Conservation (phyloP, 768 basidiomycete genomes). For the Suillus alpinus region DNA sequence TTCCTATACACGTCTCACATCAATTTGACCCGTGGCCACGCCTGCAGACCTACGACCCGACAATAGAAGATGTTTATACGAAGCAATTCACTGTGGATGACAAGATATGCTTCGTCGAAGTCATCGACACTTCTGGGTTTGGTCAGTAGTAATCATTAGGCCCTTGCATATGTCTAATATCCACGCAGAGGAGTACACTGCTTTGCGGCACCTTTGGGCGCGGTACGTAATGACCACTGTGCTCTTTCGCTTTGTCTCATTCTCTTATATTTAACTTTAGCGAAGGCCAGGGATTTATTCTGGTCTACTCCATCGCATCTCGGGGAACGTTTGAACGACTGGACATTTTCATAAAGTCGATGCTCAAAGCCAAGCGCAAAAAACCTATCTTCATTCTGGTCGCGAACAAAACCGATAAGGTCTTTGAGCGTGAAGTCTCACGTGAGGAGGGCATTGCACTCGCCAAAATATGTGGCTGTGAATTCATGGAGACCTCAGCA, state of each 20-base stretch:
- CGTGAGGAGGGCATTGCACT: conserved; percentile 85
- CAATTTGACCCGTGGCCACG: conserved; percentile 8
- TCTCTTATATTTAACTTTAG: conserved; percentile 38
- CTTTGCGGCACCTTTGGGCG: no score
- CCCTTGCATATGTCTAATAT: conserved; percentile 17
- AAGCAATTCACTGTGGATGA: conserved; percentile 94
- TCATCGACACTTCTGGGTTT: conserved; percentile 97
- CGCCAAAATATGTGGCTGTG: conserved; percentile 83
- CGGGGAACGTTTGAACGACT: conserved; percentile 87
- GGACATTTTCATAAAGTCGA: conserved; percentile 85
- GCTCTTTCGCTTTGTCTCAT: conserved; percentile 5
- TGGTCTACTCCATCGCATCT: conserved; percentile 94
- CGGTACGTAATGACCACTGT: conserved; percentile 53
- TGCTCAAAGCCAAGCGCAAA: conserved; percentile 82
- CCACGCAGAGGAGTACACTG: conserved; percentile 86
- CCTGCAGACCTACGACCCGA: conserved; percentile 88
- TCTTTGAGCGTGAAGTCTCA: conserved; percentile 84
- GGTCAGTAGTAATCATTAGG: conserved; percentile 47
- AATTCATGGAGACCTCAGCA: conserved; percentile 95
- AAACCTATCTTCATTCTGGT: conserved; percentile 90
- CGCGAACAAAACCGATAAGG: conserved; percentile 94
- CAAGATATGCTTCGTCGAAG: conserved; percentile 92
- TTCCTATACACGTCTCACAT: conserved; percentile 8
- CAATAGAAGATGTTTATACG: conserved; percentile 96
- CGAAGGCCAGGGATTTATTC: conserved; percentile 94